A percentile compares a stretch with the other conserved stretches of the same genome.
These are phyloP conservation scores for Podila verticillata DNA, from an alignment of 192 early-diverging fungal species.

Conservation along the genomic window DNA sequence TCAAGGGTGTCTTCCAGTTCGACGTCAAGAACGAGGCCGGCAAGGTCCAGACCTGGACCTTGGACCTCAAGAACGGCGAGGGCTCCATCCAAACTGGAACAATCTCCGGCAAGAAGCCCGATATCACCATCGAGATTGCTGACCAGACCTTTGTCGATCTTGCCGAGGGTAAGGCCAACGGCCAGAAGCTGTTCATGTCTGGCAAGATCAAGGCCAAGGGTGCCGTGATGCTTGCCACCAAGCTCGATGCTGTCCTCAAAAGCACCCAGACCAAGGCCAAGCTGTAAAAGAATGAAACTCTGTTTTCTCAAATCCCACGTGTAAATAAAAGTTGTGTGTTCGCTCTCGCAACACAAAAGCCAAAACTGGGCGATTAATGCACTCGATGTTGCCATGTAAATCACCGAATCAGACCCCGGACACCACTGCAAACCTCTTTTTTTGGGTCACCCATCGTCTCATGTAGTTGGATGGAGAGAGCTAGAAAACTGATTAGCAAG, in stretches of 20 bases:
- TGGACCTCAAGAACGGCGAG: slow-evolving; percentile 77
- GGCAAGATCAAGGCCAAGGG: slow-evolving; percentile 92
- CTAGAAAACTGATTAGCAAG: too few species aligned
- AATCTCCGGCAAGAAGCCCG: slow-evolving; percentile 66
- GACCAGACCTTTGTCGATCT: slow-evolving; percentile 88
- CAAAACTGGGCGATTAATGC: too few species aligned
- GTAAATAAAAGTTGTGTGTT: too few species aligned
- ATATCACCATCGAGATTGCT: slow-evolving; percentile 73
- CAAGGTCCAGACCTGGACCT: slow-evolving; percentile 78
- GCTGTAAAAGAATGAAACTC: slow-evolving; percentile 53
- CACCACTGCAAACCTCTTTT: too few species aligned
- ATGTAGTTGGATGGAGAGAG: too few species aligned
- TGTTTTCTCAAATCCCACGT: too few species aligned
- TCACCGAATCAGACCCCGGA: too few species aligned
- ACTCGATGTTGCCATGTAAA: too few species aligned
- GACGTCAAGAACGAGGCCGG: slow-evolving; percentile 78
- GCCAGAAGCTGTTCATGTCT: slow-evolving; percentile 91
- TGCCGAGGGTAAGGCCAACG: slow-evolving; percentile 84
- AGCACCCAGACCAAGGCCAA: slow-evolving; percentile 63
- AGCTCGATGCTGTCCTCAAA: slow-evolving; percentile 76
- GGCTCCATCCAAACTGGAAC: slow-evolving; percentile 56
- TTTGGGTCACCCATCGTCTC: too few species aligned
- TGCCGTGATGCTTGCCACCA: slow-evolving; percentile 77
- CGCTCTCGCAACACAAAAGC: too few species aligned
- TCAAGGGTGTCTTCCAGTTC: slow-evolving; percentile 91